Base-by-base conservation (phyloP, 805 yeast species). In the Cyberlindnera samutprakarnensis region DNA sequence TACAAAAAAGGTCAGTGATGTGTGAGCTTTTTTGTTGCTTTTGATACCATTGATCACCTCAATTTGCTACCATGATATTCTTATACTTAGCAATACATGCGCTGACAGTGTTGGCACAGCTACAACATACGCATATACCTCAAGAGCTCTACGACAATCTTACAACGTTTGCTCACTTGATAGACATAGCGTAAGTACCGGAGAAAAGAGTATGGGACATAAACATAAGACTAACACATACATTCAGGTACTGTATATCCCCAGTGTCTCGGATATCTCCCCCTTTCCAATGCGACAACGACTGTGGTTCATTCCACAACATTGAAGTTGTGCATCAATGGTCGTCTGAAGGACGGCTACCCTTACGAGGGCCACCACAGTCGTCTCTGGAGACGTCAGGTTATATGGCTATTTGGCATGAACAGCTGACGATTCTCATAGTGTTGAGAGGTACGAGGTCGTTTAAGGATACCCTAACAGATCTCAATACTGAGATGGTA, bases 361-460 rank as follows among this genome's bases (percentile, higher is more conserved):
- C 34, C 18, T 14, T 39, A 8, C n/a, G n/a, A n/a, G n/a, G n/a
- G n/a, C 10, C 14, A n/a, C 14, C 16, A 14, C 13, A 18, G n/a
- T 22, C 31, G 7, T 21, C 14, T 11, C 23, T 28, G 10, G 42
- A 42, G 11, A 49, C 52, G 0, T 35, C 49, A 1, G 56, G 56
- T 0, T 51, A 47, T 25, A 42, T 51, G 23, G 50, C 54, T 0
- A 14, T 47, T 2, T 30, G 37, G 29, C 43, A 42, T 13, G 31
- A 33, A 11, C 18, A 28, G 14, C 27, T 31, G 11, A 18, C 35
- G 2, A 27, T 51, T 6, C 21, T 39, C 2, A 18, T 49, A 4
- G 45, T 33, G 2, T 22, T 51, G 2, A 23, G 56, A 20, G 56
- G 56, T 1, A 51, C 56, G 0, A 27, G 53, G 16, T 44, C 52